These are phyloP conservation scores for Phytopythium sindhum DNA, from an alignment of 352 stramenopile species.

Conservation along the genomic window DNA sequence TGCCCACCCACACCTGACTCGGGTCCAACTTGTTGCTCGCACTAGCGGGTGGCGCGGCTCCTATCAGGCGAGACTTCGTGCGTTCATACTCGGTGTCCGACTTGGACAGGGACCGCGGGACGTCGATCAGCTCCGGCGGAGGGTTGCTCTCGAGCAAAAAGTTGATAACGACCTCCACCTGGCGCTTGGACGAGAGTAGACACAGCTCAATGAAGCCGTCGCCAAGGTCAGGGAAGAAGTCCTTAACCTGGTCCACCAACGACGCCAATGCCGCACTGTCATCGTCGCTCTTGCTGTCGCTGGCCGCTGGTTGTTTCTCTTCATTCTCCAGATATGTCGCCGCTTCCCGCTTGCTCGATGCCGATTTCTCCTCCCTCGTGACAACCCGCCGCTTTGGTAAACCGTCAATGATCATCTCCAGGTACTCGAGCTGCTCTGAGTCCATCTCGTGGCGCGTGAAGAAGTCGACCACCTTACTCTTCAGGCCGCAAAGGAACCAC, in stretches of 20 bases:
- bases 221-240: conserved; percentile 57
- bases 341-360: neutral
- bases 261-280: conserved; percentile 17
- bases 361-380: conserved; percentile 5
- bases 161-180: conserved; percentile 58
- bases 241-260: conserved; percentile 51
- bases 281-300: neutral
- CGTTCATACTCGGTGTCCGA: conserved; percentile 26
- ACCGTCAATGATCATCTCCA: conserved; percentile 65
- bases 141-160: conserved; percentile 54
- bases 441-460: conserved; percentile 56
- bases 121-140: conserved; percentile 27
- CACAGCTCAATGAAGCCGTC: conserved; percentile 64
- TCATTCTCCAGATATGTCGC: neutral
- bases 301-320: conserved; percentile 11
- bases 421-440: conserved; percentile 57
- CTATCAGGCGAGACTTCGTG: conserved; percentile 25
- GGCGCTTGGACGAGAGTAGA: conserved; percentile 34
- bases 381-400: conserved; percentile 45
- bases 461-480: conserved; percentile 50
- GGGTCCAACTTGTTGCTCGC: conserved; percentile 43
- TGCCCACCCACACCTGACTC: conserved; percentile 56
- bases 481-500: conserved; percentile 60
- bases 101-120: conserved; percentile 26
- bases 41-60: conserved; percentile 10